Percentiles rank a stretch among this genome's conserved stretches.
phyloP scores from a whole-genome alignment of 2,329 filamentous ascomycete genomes.

The Coleophoma crateriformis region DNA sequence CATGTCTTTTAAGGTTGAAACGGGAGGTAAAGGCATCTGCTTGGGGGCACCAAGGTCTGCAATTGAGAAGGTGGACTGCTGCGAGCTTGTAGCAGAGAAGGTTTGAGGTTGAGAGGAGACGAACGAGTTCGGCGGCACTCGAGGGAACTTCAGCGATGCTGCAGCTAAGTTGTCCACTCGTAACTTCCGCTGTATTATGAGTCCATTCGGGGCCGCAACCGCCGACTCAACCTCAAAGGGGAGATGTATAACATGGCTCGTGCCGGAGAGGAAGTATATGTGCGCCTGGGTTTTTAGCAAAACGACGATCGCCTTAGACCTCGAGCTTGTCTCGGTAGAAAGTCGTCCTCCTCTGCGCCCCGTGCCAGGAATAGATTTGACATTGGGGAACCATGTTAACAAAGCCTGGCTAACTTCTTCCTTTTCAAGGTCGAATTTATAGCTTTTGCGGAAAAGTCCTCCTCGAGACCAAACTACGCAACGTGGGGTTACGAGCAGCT shows the following conservation, averaged over 20 bases:
- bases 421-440: constrained; percentile 80
- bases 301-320: constrained; percentile 72
- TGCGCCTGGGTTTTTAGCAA: constrained; percentile 91
- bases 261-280: constrained; percentile 83
- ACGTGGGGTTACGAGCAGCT: constrained; percentile 24
- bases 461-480: constrained; percentile 74
- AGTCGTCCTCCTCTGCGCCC: constrained; percentile 12
- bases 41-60: constrained; percentile 52
- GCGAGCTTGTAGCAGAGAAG: constrained; percentile 40
- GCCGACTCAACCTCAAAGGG: constrained; percentile 91
- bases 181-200: constrained; percentile 80
- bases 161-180: constrained; percentile 43
- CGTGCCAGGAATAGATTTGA: constrained; percentile 19
- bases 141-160: constrained; percentile 49
- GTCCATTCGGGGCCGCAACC: constrained; percentile 73
- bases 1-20: constrained; percentile 49
- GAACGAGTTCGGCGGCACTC: constrained; percentile 78
- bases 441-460: constrained; percentile 77
- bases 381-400: constrained; percentile 69
- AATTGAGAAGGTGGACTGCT: constrained; percentile 48
- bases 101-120: constrained; percentile 61
- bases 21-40: constrained; percentile 44
- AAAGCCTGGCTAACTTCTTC: constrained; percentile 83
- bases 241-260: constrained; percentile 84
- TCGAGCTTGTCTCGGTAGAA: constrained; percentile 19